Evolutionary conservation across 768 basidiomycete genomes (phyloP).

Genomic region (Daedaleopsis nitida): DNA sequence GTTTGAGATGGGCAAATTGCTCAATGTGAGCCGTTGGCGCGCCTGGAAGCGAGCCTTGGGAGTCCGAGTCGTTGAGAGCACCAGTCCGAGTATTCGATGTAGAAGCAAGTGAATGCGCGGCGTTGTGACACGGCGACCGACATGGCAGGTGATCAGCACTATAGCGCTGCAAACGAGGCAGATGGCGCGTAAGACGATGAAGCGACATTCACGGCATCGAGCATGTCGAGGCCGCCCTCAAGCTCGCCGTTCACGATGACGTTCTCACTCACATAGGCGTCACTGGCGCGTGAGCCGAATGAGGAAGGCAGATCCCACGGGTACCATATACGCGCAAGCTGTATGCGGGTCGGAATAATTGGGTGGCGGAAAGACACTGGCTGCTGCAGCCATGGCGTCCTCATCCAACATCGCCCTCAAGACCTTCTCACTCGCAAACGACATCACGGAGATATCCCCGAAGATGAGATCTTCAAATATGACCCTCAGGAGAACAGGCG

Average conservation of each 20-base stretch:
- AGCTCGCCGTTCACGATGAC: neutral
- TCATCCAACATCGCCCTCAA: conserved; percentile 65
- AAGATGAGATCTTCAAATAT: conserved; percentile 80
- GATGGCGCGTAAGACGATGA: conserved; percentile 5
- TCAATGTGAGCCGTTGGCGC: conserved; percentile 3
- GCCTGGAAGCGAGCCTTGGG: conserved; percentile 1
- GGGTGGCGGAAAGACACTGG: neutral
- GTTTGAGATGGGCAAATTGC: conserved; percentile 13
- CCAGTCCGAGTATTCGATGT: neutral
- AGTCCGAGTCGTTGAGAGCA: conserved; percentile 2
- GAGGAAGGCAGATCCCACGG: conserved; percentile 14
- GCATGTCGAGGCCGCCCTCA: conserved; percentile 18
- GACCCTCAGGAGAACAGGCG: conserved; percentile 68
- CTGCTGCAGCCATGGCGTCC: conserved; percentile 24
- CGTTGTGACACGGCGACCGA: neutral
- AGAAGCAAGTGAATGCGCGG: neutral
- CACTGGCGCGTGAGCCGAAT: too few species aligned
- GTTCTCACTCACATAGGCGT: neutral
- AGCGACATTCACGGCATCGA: conserved; percentile 19
- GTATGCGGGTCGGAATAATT: neutral
- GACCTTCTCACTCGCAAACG: conserved; percentile 72
- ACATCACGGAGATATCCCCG: conserved; percentile 69
- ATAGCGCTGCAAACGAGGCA: neutral
- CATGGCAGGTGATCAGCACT: neutral
- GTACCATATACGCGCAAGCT: conserved; percentile 7